Conservation (phyloP, 495 filamentous ascomycete genomes). For the Aspergillus bridgeri region DNA sequence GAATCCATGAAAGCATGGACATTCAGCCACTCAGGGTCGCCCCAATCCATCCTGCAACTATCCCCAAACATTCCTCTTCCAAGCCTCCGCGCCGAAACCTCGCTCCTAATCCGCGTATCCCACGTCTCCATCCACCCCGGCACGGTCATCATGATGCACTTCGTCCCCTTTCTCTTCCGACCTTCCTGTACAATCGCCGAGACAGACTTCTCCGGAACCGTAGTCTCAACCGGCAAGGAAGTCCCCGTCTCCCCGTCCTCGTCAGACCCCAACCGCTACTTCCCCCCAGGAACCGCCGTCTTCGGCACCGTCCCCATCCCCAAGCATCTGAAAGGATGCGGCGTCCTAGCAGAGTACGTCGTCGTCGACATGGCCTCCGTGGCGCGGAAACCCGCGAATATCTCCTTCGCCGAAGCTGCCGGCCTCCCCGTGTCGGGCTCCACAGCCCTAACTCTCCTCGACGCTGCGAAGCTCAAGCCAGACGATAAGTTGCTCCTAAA, state of each 20-base stretch:
- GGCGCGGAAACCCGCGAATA: background rate
- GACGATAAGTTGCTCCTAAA: background rate
- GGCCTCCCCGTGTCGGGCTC: background rate
- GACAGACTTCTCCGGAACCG: background rate
- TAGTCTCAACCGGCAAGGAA: background rate
- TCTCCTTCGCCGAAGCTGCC: background rate
- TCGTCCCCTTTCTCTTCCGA: background rate
- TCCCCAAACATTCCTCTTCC: background rate
- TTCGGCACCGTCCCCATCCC: background rate
- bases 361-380: background rate
- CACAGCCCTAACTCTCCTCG: background rate
- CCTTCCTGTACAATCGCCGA: background rate
- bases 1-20: background rate
- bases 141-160: conserved; percentile 1
- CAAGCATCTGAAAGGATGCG: background rate
- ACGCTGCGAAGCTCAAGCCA: background rate
- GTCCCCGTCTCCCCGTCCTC: background rate
- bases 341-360: background rate
- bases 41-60: background rate
- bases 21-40: background rate
- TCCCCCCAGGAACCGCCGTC: background rate
- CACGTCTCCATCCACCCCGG: conserved; percentile 2
- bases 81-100: background rate
- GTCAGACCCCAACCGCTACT: background rate
- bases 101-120: background rate